A percentile compares a stretch with the other conserved stretches of the same genome.
phyloP scores from a whole-genome alignment of 2,329 filamentous ascomycete genomes.

The Sporothrix euskadiensis region DNA sequence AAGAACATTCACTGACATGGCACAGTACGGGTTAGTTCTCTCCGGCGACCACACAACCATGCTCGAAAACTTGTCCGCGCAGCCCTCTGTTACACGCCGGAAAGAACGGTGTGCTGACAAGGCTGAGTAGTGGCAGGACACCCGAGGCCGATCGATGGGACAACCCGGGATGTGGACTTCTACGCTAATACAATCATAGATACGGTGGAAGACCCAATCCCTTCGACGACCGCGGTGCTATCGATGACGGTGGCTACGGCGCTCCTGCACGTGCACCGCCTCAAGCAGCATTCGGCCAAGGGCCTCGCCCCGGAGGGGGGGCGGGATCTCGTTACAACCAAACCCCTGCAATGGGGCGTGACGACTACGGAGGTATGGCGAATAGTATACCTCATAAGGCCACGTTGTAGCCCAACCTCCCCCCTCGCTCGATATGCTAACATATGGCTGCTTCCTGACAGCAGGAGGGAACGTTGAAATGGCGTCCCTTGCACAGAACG shows the following conservation, averaged over 20 bases:
- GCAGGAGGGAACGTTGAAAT: slow-evolving; percentile 65
- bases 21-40: slow-evolving; percentile 57
- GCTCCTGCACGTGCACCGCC: slow-evolving; percentile 37
- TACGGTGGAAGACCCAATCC: slow-evolving; percentile 59
- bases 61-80: background rate
- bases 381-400: too few species aligned
- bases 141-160: background rate
- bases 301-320: slow-evolving; percentile 38
- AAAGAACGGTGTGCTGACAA: too few species aligned
- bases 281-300: slow-evolving; percentile 37
- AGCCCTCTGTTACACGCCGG: too few species aligned
- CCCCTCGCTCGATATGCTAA: background rate
- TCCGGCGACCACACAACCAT: background rate
- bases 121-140: background rate
- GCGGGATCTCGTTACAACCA: slow-evolving; percentile 35
- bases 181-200: slow-evolving; percentile 43
- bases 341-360: slow-evolving; percentile 39
- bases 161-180: slow-evolving; percentile 33
- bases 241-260: slow-evolving; percentile 43
- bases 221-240: slow-evolving; percentile 56
- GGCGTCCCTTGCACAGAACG: slow-evolving; percentile 61
- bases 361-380: slow-evolving; percentile 43
- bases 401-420: background rate
- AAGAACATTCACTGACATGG: slow-evolving; percentile 42
- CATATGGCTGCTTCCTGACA: background rate